Evolutionary conservation across 257 asterid genomes (phyloP), one percentile per base, ranked within the genome.

Genomic region (Craterostigma plantagineum): DNA sequence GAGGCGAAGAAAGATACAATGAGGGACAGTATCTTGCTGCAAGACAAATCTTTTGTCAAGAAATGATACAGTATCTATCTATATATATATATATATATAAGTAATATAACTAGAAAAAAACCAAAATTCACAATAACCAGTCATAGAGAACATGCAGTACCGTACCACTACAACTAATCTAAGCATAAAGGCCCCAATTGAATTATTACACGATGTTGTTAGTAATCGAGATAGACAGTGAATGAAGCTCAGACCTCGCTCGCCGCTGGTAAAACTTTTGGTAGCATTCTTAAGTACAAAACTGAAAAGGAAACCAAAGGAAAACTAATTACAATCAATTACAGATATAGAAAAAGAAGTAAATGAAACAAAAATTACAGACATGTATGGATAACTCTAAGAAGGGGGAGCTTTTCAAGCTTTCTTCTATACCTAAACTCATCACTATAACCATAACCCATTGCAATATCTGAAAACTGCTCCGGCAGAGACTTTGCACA

Each of bases 11-110:
- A 72, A 18, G 94, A 78, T 42, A 60, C 94, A 50, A 73, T 45
- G 30, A 86, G 73, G 52, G 97, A 75, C 63, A 56, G 66, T 58
- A 81, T 78, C 71, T 86, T 81, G 79, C 97, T 83, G 95, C 77
- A 73, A 35, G 61, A 37, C 36, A 53, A 9, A 44, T 46, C 38
- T 6, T 18, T 36, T 2, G 23, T 30, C 7, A 38, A 18, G 45
- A 23, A 51, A 23, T 13, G 23, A 40, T 10, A 33, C n/a, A 34
- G 14, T 42, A 18, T 18, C 18, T 9, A 16, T n/a, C n/a, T n/a
- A n/a, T n/a, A n/a, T n/a, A n/a, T n/a, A n/a, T n/a, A n/a, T n/a
- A n/a, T 43, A 17, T 8, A 13, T n/a, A 13, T 5, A 16, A 17
- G 11, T 10, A 11, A 30, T 1, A 14, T 35, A 13, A 27, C 34